Evolutionary conservation across 2,329 filamentous ascomycete species (phyloP).

Genomic region (Alternaria rosae): DNA sequence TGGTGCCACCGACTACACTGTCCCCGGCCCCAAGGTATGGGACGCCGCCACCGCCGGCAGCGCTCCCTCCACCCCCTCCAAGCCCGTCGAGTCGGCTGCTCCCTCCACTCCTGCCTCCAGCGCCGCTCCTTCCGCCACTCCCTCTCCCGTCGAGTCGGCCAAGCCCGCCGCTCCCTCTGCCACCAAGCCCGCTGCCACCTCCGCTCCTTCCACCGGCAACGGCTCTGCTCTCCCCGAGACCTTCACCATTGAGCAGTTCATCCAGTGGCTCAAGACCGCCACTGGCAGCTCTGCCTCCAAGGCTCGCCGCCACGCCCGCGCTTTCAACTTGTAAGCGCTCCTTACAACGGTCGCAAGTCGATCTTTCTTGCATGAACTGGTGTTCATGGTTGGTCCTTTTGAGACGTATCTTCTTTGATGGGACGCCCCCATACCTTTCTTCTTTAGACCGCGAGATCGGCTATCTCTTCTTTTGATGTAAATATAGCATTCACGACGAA

Average conservation of each 20-base stretch:
- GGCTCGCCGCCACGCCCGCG: conserved; percentile 48
- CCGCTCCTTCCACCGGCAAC: conserved; percentile 17
- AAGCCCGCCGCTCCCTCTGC: conserved; percentile 15
- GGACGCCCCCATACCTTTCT: conserved; percentile 9
- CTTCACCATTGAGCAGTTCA: conserved; percentile 42
- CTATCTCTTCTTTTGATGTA: conserved; percentile 19
- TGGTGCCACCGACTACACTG: conserved; percentile 42
- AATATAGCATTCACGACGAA: conserved; percentile 28
- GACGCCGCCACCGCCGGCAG: conserved; percentile 24
- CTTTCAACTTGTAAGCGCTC: conserved; percentile 46
- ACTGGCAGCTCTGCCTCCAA: conserved; percentile 29
- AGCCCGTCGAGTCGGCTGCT: conserved; percentile 5
- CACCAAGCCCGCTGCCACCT: conserved; percentile 7
- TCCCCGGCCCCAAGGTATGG: conserved; percentile 52
- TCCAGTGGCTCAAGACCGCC: conserved; percentile 37
- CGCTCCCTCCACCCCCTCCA: conserved; percentile 20
- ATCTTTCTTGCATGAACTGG: conserved; percentile 15
- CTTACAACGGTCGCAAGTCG: conserved; percentile 1
- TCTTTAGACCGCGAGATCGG: conserved; percentile 18
- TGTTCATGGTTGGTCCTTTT: conserved; percentile 11
- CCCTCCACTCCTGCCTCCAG: conserved; percentile 10
- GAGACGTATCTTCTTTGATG: conserved; percentile 20
- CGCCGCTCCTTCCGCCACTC: conserved; percentile 15
- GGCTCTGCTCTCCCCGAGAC: conserved; percentile 35
- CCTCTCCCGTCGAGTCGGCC: conserved; percentile 9